Base-by-base conservation (phyloP, 2,329 filamentous ascomycete species). In the Myriosclerotinia curreyana region DNA sequence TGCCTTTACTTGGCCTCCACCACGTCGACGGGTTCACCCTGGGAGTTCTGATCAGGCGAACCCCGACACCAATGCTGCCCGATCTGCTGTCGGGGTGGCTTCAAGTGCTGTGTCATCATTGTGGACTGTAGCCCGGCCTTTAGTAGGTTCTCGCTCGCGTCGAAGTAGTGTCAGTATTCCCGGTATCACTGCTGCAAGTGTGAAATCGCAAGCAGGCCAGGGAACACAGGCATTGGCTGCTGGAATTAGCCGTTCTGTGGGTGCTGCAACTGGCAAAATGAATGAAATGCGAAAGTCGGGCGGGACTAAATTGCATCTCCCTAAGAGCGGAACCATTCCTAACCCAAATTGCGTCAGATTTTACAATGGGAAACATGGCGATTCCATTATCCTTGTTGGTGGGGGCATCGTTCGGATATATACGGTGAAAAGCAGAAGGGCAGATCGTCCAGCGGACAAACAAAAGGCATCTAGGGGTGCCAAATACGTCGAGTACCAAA, bases 1-100 rank as follows among this genome's bases (percentile, higher is more conserved):
- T 67, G 91, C 91, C 5, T 94, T 93, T 71, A 86, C 90, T 69
- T 96, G 93, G 93, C 93, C 63, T 25, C 63, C 93, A 49, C 87
- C 86, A 50, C 82, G 84, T 48, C 80, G 82, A 61, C 78, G 63
- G 48, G 31, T 60, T 56, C 25, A 67, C 11, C 58, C 64, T 28
- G 64, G 65, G 20, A 69, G 67, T 22, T 25, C 65, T 48, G 65
- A 66, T 22, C 68, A 69, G 7, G 20, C 56, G 5, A 59, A 34
- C 22, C 46, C 61, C 15, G 80, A 84, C 46, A 76, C 76, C 22
- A 76, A 77, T 15, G 79, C 83, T 14, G 73, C 79, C 8, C 75
- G 83, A 3, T 83, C 86, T 53, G 72, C 74, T 60, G 67, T 69
- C 62, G 69, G 69, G 22, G 70, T 75, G 49, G 74, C 74, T 58